Percentiles rank a stretch among this genome's conserved stretches.
Evolutionary conservation across 2,329 filamentous ascomycete genomes (phyloP).

Genomic region (Metarhizium brunneum): DNA sequence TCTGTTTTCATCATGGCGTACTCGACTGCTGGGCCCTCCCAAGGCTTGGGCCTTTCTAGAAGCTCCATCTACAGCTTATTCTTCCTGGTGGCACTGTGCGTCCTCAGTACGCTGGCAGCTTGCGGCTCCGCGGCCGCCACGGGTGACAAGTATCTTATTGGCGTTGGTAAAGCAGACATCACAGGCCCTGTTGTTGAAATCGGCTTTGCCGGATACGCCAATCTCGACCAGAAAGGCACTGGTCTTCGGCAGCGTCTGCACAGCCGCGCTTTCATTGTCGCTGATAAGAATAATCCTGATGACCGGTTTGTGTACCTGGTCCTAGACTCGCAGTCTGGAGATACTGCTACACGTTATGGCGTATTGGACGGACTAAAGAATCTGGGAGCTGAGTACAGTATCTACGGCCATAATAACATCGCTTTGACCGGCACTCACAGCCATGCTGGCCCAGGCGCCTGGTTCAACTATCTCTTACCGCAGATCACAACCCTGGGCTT

Average conservation of each 20-base stretch:
- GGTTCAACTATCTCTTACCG: conserved; percentile 89
- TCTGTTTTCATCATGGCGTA: not conserved
- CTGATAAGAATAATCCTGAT: conserved; percentile 50
- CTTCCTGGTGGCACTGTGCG: not conserved
- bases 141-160: conserved; percentile 37
- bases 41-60: not conserved
- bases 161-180: conserved; percentile 49
- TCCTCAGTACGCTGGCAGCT: conserved; percentile 1
- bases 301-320: conserved; percentile 83
- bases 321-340: conserved; percentile 77
- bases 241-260: conserved; percentile 83
- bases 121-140: not conserved
- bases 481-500: conserved; percentile 87
- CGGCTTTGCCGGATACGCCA: conserved; percentile 87
- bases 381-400: conserved; percentile 61
- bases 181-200: conserved; percentile 78
- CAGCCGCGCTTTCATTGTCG: conserved; percentile 83
- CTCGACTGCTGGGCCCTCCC: not conserved
- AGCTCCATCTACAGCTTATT: conserved; percentile 7
- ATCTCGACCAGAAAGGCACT: conserved; percentile 69
- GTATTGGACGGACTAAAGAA: conserved; percentile 65
- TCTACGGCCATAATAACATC: conserved; percentile 73
- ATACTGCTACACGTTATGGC: conserved; percentile 82
- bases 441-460: conserved; percentile 83
- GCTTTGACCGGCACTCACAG: conserved; percentile 90